Evolutionary conservation across 805 yeast genomes (phyloP).

Genomic region (Suhomyces sp.): DNA sequence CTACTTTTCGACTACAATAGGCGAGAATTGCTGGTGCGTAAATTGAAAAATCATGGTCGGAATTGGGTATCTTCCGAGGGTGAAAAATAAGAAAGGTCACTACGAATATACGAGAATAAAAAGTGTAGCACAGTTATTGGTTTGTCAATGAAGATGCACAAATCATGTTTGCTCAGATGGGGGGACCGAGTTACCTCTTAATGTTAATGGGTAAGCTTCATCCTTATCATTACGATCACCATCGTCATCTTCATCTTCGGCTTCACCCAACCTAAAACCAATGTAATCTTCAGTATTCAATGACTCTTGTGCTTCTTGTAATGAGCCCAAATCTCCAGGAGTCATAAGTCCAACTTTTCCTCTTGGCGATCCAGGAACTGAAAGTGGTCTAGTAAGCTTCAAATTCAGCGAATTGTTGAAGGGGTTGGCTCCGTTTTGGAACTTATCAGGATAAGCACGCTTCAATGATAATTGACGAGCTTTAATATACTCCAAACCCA

Average conservation of each 20-base stretch:
- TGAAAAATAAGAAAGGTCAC: neutral
- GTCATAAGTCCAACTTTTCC: constrained; percentile 79
- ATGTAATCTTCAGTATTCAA: constrained; percentile 75
- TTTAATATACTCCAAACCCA: constrained; percentile 95
- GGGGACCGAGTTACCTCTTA: constrained; percentile 48
- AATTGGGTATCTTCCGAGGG: neutral
- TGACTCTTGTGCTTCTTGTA: constrained; percentile 81
- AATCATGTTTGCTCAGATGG: constrained; percentile 22
- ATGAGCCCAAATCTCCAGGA: constrained; percentile 96
- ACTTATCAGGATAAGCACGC: constrained; percentile 90
- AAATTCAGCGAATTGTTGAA: constrained; percentile 45
- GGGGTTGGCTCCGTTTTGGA: constrained; percentile 50
- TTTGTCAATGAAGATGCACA: neutral
- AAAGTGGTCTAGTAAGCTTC: constrained; percentile 85
- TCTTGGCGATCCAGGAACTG: constrained; percentile 97
- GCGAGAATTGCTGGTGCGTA: neutral
- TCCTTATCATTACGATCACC: constrained; percentile 38
- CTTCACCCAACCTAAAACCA: constrained; percentile 47
- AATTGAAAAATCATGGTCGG: neutral
- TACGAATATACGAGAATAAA: neutral
- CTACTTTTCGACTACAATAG: neutral
- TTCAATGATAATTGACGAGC: constrained; percentile 90
- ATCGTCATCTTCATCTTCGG: constrained; percentile 42
- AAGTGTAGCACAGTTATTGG: neutral
- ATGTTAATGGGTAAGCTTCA: constrained; percentile 43